Conservation (phyloP, 2,329 filamentous ascomycete species). For the Botrytis deweyae region DNA sequence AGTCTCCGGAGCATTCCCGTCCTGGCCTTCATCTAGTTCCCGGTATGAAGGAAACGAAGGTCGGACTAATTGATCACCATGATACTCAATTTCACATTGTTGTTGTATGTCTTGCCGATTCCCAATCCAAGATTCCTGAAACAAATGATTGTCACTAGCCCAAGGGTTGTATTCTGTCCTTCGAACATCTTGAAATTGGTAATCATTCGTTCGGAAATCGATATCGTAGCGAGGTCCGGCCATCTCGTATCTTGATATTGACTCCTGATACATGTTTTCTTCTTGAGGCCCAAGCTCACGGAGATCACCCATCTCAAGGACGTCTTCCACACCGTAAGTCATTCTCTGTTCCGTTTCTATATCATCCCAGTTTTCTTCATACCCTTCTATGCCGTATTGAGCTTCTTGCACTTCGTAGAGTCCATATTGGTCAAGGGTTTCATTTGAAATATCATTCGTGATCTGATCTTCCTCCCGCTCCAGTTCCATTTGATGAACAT, state of each 20-base stretch:
- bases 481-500: slow-evolving; percentile 10
- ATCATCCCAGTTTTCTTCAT: neutral
- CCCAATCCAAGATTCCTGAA: neutral
- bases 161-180: neutral
- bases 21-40: neutral
- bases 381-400: neutral
- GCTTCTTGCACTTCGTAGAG: neutral
- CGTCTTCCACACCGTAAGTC: neutral
- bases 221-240: neutral
- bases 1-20: slow-evolving; percentile 1
- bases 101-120: neutral
- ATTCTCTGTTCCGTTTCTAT: neutral
- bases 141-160: neutral
- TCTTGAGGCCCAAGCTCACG: neutral
- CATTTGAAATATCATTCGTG: neutral
- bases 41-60: neutral
- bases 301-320: neutral
- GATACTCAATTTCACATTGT: neutral
- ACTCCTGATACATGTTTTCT: neutral
- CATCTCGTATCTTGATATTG: neutral
- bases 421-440: neutral
- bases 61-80: neutral
- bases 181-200: neutral
- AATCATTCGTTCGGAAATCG: neutral
- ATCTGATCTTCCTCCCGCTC: slow-evolving; percentile 1